Evolutionary conservation across 2,329 filamentous ascomycete genomes (phyloP), one percentile per base, ranked within the genome.

Genomic region (Aspergillus tamarii): DNA sequence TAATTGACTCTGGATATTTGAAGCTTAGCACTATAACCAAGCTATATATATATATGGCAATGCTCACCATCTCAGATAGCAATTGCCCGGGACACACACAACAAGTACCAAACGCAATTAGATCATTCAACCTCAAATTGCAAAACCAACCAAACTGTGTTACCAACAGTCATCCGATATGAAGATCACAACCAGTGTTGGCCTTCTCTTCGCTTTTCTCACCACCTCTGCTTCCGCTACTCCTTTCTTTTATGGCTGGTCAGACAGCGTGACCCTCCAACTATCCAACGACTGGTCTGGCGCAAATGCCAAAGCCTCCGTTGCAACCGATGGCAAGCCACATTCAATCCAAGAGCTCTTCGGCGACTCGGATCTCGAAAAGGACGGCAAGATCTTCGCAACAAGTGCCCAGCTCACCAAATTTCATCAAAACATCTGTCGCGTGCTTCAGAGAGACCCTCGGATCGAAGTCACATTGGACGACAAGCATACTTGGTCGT

Each of bases 221-320:
- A 32, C 54, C 7, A n/a, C 23, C 23, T 50, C 46, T 5, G 4
- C 26, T 9, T 57, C 54, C 23, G 54, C 54, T 30, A 28, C 14
- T 21, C 36, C 54, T 19, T 57, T n/a, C 52, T 55, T 30, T 12
- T 9, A 57, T 9, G n/a, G 14, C 4, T 57, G 36, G 36, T 23
- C 32, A 3, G 54, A 57, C 8, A 45, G 12, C 1, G 54, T 43
- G 34, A 45, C 36, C 26, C 11, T 57, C 9, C 36, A 57, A 30
- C 54, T 57, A 23, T 30, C 54, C 36, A 57, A 57, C 16, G 54
- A 57, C 23, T 57, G 54, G 54, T 57, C 54, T 30, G 54, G 54
- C 2, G 19, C 1, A 16, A 7, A 45, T 14, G 54, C 34, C 9
- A n/a, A 57, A 57, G 54, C 54, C 36, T 3, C 19, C 5, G 36